phyloP scores from a whole-genome alignment of 305 asterid species.

The Fraxinus nigra region DNA sequence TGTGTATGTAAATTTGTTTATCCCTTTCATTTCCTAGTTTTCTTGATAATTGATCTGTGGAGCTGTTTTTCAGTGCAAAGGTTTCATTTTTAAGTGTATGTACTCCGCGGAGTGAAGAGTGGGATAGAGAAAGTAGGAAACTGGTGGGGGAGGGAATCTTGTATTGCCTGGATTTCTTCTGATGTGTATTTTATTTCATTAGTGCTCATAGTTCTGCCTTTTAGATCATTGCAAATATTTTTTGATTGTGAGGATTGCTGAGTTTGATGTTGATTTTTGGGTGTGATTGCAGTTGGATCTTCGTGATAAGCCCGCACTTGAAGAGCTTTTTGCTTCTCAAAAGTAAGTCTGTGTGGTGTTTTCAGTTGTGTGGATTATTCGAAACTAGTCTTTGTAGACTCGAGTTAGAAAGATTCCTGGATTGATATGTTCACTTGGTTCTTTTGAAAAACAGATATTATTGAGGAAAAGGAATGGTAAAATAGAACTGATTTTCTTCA shows the following conservation, averaged over 20 bases:
- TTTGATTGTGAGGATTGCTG: neutral
- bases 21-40: neutral
- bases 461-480: neutral
- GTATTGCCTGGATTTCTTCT: neutral
- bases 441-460: neutral
- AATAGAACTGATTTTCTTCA: neutral
- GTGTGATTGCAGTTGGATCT: slow-evolving; percentile 56
- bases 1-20: neutral
- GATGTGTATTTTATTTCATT: neutral
- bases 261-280: slow-evolving; percentile 19
- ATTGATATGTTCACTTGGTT: neutral
- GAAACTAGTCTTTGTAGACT: neutral
- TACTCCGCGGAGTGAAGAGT: slow-evolving; percentile 10
- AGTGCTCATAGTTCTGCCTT: neutral
- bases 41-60: neutral
- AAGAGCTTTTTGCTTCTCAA: slow-evolving; percentile 62
- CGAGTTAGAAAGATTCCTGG: neutral
- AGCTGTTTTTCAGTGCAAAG: slow-evolving; percentile 15
- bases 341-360: slow-evolving; percentile 49
- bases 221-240: neutral
- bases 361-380: neutral
- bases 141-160: neutral
- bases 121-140: neutral
- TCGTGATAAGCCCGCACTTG: slow-evolving; percentile 70
- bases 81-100: slow-evolving; percentile 9